phyloP scores from a whole-genome alignment of 1,284 basidiomycete species.

The Rhodotorula sp. region DNA sequence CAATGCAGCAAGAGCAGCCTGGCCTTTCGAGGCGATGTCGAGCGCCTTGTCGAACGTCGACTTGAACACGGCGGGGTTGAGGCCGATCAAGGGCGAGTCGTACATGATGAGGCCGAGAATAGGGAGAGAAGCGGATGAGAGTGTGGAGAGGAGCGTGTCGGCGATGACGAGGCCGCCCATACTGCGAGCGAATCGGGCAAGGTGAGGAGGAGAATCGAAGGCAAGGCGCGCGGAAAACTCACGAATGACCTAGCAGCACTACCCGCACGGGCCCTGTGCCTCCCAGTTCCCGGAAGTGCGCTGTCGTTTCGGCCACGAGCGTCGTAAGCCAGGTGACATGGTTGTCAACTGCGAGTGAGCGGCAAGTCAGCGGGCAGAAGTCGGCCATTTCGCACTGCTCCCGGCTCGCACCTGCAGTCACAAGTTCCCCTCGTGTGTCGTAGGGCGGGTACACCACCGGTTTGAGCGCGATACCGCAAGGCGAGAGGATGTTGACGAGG shows the following conservation, averaged over 20 bases:
- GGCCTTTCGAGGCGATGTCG: conserved; percentile 29
- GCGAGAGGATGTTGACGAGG: conserved; percentile 15
- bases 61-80: conserved; percentile 38
- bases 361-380: not conserved
- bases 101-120: conserved; percentile 37
- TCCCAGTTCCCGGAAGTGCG: conserved; percentile 15
- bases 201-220: not conserved
- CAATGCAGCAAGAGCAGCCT: conserved; percentile 30
- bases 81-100: conserved; percentile 35
- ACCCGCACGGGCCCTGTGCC: conserved; percentile 23
- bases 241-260: conserved; percentile 37
- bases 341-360: conserved; percentile 17
- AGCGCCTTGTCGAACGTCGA: conserved; percentile 32
- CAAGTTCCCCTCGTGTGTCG: conserved; percentile 36
- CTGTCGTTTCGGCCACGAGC: conserved; percentile 21
- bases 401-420: conserved; percentile 15
- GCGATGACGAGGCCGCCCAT: conserved; percentile 41
- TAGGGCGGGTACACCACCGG: conserved; percentile 36
- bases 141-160: conserved; percentile 30
- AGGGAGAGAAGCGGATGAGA: conserved; percentile 19
- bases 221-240: not conserved
- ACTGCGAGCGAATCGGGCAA: conserved; percentile 1
- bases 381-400: too few species aligned
- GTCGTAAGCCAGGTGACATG: conserved; percentile 30
- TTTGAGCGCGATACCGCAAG: conserved; percentile 15